Evolutionary conservation across 371 early-diverging fungal genomes (phyloP).

Genomic region (Mucor piriformis): DNA sequence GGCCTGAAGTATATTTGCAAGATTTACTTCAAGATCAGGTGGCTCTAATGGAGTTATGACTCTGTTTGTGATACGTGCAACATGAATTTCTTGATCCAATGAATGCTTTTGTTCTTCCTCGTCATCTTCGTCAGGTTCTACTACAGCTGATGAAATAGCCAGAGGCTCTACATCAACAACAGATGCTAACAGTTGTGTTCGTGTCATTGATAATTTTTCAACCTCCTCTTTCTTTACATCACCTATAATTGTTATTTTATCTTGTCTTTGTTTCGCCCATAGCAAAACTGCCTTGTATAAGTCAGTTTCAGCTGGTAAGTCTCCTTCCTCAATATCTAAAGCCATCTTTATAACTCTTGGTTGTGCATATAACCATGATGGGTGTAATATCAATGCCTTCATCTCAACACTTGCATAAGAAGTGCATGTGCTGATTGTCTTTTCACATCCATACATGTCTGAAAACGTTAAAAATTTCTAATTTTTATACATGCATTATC

Average conservation of each 20-base stretch:
- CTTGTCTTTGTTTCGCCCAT: conserved; percentile 47
- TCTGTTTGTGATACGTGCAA: background rate
- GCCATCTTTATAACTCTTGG: conserved; percentile 50
- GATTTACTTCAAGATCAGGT: conserved; percentile 3
- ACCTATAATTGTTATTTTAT: background rate
- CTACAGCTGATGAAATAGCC: conserved; percentile 9
- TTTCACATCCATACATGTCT: conserved; percentile 44
- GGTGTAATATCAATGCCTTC: conserved; percentile 36
- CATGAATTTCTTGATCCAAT: background rate
- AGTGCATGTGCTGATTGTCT: conserved; percentile 42
- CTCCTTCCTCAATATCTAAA: conserved; percentile 50
- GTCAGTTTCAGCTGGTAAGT: conserved; percentile 48
- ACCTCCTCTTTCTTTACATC: background rate
- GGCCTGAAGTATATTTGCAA: conserved; percentile 43
- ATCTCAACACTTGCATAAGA: conserved; percentile 46
- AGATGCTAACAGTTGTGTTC: conserved; percentile 12
- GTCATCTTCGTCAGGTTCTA: conserved; percentile 10
- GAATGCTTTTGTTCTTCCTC: background rate
- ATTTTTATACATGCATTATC: too few relatives aligned
- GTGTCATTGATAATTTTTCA: conserved; percentile 4
- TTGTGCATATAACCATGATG: conserved; percentile 49
- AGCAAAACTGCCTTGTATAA: conserved; percentile 53
- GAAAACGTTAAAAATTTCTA: background rate
- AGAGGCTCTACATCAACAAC: conserved; percentile 15
- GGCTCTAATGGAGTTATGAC: conserved; percentile 1